These are phyloP conservation scores for Dendrobium nobile DNA, from an alignment of 106 monocot genomes.

Conservation along the genomic window DNA sequence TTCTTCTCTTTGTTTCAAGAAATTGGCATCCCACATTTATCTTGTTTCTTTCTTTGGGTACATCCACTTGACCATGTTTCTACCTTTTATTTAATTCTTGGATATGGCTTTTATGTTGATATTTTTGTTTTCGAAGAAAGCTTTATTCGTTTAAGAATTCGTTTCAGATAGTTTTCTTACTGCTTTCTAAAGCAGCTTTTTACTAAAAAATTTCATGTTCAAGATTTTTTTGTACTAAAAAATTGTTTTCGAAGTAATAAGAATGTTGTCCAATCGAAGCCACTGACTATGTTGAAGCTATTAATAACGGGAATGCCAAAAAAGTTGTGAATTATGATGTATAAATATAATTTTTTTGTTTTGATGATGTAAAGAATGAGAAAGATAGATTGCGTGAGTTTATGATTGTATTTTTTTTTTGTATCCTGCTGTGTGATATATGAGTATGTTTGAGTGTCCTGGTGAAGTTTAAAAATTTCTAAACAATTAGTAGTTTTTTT, in stretches of 20 bases:
- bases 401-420: neutral
- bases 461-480: too few species aligned
- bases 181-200: too few species aligned
- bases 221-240: too few species aligned
- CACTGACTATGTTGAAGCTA: neutral
- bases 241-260: too few species aligned
- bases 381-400: neutral
- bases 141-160: neutral
- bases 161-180: too few species aligned
- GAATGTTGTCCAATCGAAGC: too few species aligned
- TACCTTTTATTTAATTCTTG: neutral
- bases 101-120: neutral
- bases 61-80: neutral
- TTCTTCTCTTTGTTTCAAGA: neutral
- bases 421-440: neutral
- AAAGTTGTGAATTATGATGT: neutral
- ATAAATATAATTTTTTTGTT: neutral
- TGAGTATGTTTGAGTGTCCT: too few species aligned
- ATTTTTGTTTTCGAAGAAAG: neutral
- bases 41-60: neutral
- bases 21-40: neutral
- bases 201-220: too few species aligned
- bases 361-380: neutral
- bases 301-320: neutral
- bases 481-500: too few species aligned